Evolutionary conservation across 2,329 filamentous ascomycete genomes (phyloP).

Genomic region (Penicillium occitanis): DNA sequence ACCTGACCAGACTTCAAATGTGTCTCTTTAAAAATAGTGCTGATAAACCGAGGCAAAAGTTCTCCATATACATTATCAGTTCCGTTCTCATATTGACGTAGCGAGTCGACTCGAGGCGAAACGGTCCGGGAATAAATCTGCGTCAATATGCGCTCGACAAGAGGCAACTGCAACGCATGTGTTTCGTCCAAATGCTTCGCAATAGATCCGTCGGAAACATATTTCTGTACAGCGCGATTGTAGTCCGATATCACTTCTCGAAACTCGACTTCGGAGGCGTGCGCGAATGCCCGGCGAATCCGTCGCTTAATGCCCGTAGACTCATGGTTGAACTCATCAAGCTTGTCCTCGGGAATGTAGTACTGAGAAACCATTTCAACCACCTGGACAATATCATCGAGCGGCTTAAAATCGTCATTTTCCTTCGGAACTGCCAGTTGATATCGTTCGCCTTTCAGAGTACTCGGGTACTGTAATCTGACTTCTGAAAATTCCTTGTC

Average conservation of each 20-base stretch:
- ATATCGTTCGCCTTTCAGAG: constrained; percentile 68
- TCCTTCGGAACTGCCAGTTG: constrained; percentile 77
- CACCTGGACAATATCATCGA: constrained; percentile 69
- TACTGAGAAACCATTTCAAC: constrained; percentile 69
- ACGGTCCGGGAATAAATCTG: constrained; percentile 93
- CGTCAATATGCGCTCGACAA: constrained; percentile 76
- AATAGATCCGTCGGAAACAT: constrained; percentile 70
- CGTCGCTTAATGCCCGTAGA: constrained; percentile 72
- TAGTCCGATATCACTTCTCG: constrained; percentile 71
- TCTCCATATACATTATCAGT: constrained; percentile 95
- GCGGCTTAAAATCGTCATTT: constrained; percentile 66
- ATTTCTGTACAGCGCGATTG: constrained; percentile 66
- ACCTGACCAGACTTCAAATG: constrained; percentile 77
- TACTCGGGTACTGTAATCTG: constrained; percentile 80
- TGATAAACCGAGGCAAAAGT: constrained; percentile 79
- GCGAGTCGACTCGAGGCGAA: constrained; percentile 78
- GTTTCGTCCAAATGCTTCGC: constrained; percentile 67
- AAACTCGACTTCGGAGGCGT: constrained; percentile 69
- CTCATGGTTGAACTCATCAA: constrained; percentile 67
- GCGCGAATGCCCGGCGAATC: constrained; percentile 70
- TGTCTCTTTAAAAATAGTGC: constrained; percentile 75
- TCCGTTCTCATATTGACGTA: constrained; percentile 83
- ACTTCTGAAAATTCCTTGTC: constrained; percentile 50
- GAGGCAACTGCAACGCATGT: constrained; percentile 67
- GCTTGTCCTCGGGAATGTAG: constrained; percentile 72